Evolutionary conservation across 2,329 filamentous ascomycete species (phyloP), one percentile per base, ranked within the genome.

Genomic region (Basipetospora chlamydospora): DNA sequence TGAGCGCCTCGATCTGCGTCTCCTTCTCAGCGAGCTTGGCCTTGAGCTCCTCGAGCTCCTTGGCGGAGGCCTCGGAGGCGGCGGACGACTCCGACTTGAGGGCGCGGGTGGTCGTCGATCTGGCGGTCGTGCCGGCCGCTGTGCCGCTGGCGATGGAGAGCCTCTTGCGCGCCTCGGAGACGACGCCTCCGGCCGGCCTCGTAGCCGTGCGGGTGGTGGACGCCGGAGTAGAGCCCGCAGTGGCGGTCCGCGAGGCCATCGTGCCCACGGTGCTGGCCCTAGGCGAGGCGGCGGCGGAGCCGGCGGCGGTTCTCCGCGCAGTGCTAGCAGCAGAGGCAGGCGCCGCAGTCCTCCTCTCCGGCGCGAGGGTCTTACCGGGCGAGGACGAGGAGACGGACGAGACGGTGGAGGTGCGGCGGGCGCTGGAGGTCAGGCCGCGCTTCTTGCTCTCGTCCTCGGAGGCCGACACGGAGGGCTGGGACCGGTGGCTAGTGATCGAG

Each of bases 31-130:
- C 59, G 16, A 79, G 58, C 53, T 76, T 75, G 6, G 60, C 52
- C 57, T 73, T 77, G 29, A 79, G 59, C 31, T 72, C 66, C 34
- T 77, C 73, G 3, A 71, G 56, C 46, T 73, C 71, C 54, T 72
- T 76, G 9, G 18, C 50, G 6, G 55, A 44, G 9, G 63, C 59
- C 12, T 59, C 51, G 16, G 62, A 58, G 23, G 60, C 52, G 28
- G 57, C 55, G 13, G 56, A 37, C 7, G 55, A 64, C 5, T 60
- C 12, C 3, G 18, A 21, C 5, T 13, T 15, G 3, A 58, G 42
- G 4, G 61, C 49, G 23, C 59, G 53, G 18, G 56, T 38, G 13
- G 57, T 47, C 9, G 56, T 37, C 11, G 61, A 46, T n/a, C n/a
- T n/a, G n/a, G n/a, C n/a, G n/a, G n/a, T n/a, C n/a, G n/a, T n/a